Evolutionary conservation across 2,329 filamentous ascomycete genomes (phyloP).

Genomic region (Curvularia eragrostidis): DNA sequence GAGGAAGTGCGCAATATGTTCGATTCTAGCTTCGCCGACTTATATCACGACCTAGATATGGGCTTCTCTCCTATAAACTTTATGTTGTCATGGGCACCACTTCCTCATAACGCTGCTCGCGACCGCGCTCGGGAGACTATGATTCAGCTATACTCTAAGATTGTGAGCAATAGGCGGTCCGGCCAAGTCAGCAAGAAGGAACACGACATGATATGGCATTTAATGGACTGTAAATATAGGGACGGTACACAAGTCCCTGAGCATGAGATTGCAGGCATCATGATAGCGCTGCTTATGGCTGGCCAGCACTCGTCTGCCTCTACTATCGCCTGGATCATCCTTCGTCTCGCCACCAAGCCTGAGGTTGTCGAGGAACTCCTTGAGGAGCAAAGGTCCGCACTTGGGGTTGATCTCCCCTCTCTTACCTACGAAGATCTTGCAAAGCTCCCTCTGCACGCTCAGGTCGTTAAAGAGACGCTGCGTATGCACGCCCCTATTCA

Average conservation of each 20-base stretch:
- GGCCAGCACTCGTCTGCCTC: constrained; percentile 89
- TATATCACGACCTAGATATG: constrained; percentile 90
- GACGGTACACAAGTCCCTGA: constrained; percentile 80
- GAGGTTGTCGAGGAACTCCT: constrained; percentile 82
- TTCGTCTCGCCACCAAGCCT: constrained; percentile 78
- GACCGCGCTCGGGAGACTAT: constrained; percentile 82
- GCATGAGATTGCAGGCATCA: constrained; percentile 86
- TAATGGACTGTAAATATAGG: constrained; percentile 88
- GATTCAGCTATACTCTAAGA: constrained; percentile 80
- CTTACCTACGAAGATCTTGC: constrained; percentile 79
- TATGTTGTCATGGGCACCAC: constrained; percentile 84
- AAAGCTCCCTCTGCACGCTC: constrained; percentile 80
- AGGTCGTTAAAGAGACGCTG: constrained; percentile 90
- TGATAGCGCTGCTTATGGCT: constrained; percentile 92
- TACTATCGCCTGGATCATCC: constrained; percentile 82
- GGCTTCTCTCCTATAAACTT: constrained; percentile 91
- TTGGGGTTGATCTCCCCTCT: constrained; percentile 76
- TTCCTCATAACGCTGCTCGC: constrained; percentile 85
- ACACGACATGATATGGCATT: constrained; percentile 84
- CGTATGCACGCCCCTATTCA: constrained; percentile 92
- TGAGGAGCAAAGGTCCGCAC: constrained; percentile 75
- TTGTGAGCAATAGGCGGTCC: constrained; percentile 74
- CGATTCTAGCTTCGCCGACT: constrained; percentile 77
- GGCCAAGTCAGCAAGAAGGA: constrained; percentile 57
- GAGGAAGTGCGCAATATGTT: constrained; percentile 82